Conservation (phyloP, 1,284 basidiomycete species). For the Rhodotorula sp. region DNA sequence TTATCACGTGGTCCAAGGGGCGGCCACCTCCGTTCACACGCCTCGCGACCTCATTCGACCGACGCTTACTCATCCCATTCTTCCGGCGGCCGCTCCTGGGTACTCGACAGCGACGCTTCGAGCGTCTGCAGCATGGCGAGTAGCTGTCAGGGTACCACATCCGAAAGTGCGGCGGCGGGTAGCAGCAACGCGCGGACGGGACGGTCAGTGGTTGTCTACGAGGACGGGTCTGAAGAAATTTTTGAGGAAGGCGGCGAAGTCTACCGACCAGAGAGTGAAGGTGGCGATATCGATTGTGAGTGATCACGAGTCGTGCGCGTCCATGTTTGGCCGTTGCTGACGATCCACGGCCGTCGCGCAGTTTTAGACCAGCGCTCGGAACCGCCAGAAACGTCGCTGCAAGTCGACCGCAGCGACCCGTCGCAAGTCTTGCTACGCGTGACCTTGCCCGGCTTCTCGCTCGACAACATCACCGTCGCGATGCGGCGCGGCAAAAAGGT, state of each 20-base stretch:
- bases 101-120: slow-evolving; percentile 31
- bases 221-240: slow-evolving; percentile 6
- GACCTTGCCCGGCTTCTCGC: slow-evolving; percentile 34
- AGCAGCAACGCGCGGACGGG: neutral
- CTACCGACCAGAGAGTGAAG: slow-evolving; percentile 17
- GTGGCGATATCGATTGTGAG: slow-evolving; percentile 28
- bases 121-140: slow-evolving; percentile 18
- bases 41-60: neutral
- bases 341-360: too few species aligned
- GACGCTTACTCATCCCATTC: slow-evolving; percentile 3
- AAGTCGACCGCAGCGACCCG: slow-evolving; percentile 30
- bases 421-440: slow-evolving; percentile 31
- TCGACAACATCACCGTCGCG: slow-evolving; percentile 42
- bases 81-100: slow-evolving; percentile 25
- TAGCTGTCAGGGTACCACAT: neutral
- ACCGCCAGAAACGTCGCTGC: slow-evolving; percentile 25
- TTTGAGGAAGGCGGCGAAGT: slow-evolving; percentile 30
- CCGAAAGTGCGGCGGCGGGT: neutral
- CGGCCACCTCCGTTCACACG: too few species aligned
- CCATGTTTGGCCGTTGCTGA: too few species aligned
- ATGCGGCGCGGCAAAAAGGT: slow-evolving; percentile 35
- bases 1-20: too few species aligned
- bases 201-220: neutral
- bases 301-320: too few species aligned
- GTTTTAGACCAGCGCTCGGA: slow-evolving; percentile 40